Percentiles rank a stretch among this genome's conserved stretches.
phyloP scores from a whole-genome alignment of 2,329 filamentous ascomycete genomes.

The Thielaviopsis euricoi region DNA sequence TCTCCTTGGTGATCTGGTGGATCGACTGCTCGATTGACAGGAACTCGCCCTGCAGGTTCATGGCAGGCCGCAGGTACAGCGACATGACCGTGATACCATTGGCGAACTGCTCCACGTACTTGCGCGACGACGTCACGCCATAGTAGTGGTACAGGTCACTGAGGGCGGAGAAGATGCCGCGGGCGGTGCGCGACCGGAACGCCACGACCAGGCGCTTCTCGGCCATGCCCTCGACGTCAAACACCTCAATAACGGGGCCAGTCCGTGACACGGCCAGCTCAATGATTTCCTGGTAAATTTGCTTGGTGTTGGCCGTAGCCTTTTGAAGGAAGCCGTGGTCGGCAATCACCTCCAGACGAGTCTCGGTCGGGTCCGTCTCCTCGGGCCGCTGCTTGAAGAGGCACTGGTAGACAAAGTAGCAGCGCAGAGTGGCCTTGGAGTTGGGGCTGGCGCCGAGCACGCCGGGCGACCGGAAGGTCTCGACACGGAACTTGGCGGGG shows the following conservation, averaged over 20 bases:
- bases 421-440: constrained; percentile 71
- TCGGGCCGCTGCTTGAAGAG: constrained; percentile 62
- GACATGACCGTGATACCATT: constrained; percentile 97
- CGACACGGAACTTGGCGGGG: constrained; percentile 69
- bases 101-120: constrained; percentile 97
- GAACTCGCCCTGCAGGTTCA: constrained; percentile 36
- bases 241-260: constrained; percentile 93
- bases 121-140: constrained; percentile 84
- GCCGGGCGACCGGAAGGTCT: constrained; percentile 88
- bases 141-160: constrained; percentile 98
- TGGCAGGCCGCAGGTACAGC: constrained; percentile 68
- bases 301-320: constrained; percentile 87
- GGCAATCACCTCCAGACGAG: constrained; percentile 75
- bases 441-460: constrained; percentile 50
- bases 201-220: constrained; percentile 93
- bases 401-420: constrained; percentile 98
- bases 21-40: constrained; percentile 88
- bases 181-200: constrained; percentile 82
- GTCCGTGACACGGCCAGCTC: constrained; percentile 67
- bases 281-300: constrained; percentile 90
- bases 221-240: constrained; percentile 76
- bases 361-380: constrained; percentile 61
- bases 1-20: constrained; percentile 97
- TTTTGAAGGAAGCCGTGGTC: constrained; percentile 92
- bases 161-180: constrained; percentile 85